Percentiles rank a stretch among this genome's conserved stretches.
These are phyloP conservation scores for Pseudocercospora eumusae DNA, from an alignment of 2,329 filamentous ascomycete species.

Conservation along the genomic window DNA sequence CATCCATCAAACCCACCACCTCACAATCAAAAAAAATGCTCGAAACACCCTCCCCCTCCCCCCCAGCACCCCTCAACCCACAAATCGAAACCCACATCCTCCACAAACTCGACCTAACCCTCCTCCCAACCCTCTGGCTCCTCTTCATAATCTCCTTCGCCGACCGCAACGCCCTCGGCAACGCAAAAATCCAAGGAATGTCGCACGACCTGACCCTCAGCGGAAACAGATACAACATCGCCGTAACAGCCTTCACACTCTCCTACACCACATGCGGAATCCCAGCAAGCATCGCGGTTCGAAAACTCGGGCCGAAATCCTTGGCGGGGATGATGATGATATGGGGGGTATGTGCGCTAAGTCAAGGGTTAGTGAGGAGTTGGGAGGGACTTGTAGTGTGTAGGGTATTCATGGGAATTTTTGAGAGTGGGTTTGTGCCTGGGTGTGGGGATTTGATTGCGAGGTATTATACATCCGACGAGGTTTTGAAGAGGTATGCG, in stretches of 20 bases:
- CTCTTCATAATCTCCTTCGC: constrained; percentile 42
- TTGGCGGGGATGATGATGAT: constrained; percentile 43
- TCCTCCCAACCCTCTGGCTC: constrained; percentile 44
- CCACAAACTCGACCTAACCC: constrained; percentile 18
- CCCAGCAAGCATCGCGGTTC: constrained; percentile 38
- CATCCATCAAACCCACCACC: neutral
- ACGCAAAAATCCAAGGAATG: constrained; percentile 35
- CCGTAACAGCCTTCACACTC: constrained; percentile 42
- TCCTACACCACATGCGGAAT: constrained; percentile 43
- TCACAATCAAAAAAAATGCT: no score
- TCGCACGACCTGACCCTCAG: constrained; percentile 18
- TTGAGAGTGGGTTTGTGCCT: constrained; percentile 45
- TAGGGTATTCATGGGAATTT: constrained; percentile 41
- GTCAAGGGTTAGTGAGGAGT: constrained; percentile 40
- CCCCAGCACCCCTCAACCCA: neutral
- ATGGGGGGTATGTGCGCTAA: constrained; percentile 44
- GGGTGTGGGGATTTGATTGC: constrained; percentile 39
- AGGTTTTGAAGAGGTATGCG: constrained; percentile 44
- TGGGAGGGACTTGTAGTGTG: constrained; percentile 38
- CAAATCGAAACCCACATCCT: neutral
- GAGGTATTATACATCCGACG: constrained; percentile 43
- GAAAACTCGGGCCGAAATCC: constrained; percentile 41
- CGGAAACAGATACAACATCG: constrained; percentile 36
- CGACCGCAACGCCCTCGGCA: constrained; percentile 38
- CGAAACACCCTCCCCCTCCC: neutral